Evolutionary conservation across 1,284 basidiomycete species (phyloP), one percentile per base, ranked within the genome.

Genomic region (Moesziomyces sp.): DNA sequence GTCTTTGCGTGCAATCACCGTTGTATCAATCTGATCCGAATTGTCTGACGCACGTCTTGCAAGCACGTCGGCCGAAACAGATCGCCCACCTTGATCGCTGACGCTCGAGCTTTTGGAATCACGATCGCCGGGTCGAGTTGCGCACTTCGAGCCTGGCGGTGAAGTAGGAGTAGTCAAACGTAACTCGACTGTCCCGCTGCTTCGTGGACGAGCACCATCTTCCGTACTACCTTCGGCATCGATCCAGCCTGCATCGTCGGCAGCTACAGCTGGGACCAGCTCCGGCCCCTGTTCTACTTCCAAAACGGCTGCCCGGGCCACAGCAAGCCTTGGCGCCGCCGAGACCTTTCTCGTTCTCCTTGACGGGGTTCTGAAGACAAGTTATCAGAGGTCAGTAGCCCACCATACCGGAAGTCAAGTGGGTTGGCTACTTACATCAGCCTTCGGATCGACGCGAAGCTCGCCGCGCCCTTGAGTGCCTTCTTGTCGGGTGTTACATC

Each of bases 281-380:
- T 62, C 66, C 2, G 47, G 16, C 3, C 47, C 52, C 21, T 58
- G 45, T n/a, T 68, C 59, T 6, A 68, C 55, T 14, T 45, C 55
- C 7, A 55, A 23, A 48, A 62, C 45, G 5, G 44, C 35, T 19
- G 56, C n/a, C 5, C 56, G 40, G 10, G 48, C 26, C 13, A 45
- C 52, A 2, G 43, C 30, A 6, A 62, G 34, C 30, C 59, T 56
- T 3, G 42, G 47, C 5, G 59, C 51, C 6, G 52, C 55, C 19
- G 66, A 68, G 0, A 62, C 47, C 49, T 62, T 68, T n/a, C 65
- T 45, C 9, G 46, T 44, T 4, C 66, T 47, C 51, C 66, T 58
- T 40, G 66, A 68, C 16, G 66, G 66, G 21, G 66, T 62, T 18
- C 60, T 63, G 13, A 10, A 13, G 30, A 34, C 30, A 34, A 34